phyloP scores from a whole-genome alignment of 164 flowering plant species.

The Stephania japonica region DNA sequence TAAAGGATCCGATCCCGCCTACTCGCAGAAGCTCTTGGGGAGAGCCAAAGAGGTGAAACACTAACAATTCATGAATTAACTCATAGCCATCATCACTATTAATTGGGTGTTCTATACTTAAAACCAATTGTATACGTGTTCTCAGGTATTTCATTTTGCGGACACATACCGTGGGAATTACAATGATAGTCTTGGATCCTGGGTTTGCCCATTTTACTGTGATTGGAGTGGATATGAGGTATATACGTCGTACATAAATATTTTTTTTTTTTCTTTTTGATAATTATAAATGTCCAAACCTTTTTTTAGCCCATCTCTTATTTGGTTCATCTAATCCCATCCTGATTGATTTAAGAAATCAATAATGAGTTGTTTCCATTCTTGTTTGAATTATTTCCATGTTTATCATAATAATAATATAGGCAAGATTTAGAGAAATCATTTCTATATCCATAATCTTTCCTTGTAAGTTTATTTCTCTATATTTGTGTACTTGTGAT shows the following conservation, averaged over 20 bases:
- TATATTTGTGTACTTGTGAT: too few relatives aligned
- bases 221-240: constrained; percentile 43
- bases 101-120: not conserved
- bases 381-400: too few relatives aligned
- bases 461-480: too few relatives aligned
- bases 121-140: not conserved
- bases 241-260: not conserved
- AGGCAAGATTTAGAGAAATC: too few relatives aligned
- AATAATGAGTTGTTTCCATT: too few relatives aligned
- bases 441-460: too few relatives aligned
- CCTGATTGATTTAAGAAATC: too few relatives aligned
- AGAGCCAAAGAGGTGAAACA: constrained; percentile 37
- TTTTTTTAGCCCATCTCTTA: too few relatives aligned
- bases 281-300: too few relatives aligned
- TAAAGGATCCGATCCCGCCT: constrained; percentile 23
- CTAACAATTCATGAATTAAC: not conserved
- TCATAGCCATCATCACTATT: not conserved
- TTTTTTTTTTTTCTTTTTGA: too few relatives aligned
- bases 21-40: constrained; percentile 36
- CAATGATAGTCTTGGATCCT: constrained; percentile 23
- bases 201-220: constrained; percentile 48
- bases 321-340: too few relatives aligned
- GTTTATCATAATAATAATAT: too few relatives aligned
- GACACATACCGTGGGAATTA: constrained; percentile 38
- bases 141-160: constrained; percentile 49